Evolutionary conservation across 441 rosid genomes (phyloP), one percentile per base, ranked within the genome.

Genomic region (Eugenia klotzschiana): DNA sequence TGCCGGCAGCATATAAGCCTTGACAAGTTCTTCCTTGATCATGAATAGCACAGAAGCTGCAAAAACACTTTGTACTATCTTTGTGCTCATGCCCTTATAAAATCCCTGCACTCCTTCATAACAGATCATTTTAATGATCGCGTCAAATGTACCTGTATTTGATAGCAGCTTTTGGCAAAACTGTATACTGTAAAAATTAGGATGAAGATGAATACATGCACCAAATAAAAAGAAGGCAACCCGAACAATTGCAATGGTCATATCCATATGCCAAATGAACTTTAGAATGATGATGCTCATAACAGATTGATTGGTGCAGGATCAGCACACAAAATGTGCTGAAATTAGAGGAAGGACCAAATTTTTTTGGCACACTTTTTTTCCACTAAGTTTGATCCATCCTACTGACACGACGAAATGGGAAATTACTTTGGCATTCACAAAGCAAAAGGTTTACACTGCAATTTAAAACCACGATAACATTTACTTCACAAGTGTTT

Each of bases 31-130:
- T 87, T 93, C 96, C 88, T 93, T 93, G 18, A 91, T 82, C 96
- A 93, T 92, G 90, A 93, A 93, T 80, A 93, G 92, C 54, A 93
- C 90, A 82, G 96, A 91, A 83, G 96, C 96, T 37, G 96, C 96
- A 88, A 93, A 90, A 83, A 93, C 94, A 86, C 96, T 93, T 80
- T 93, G 94, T 29, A 93, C 94, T 80, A 93, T 93, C 87, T 93
- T 93, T 58, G 96, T 93, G 88, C 92, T 87, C 96, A 93, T 93
- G 60, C 94, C 96, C 88, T 90, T 93, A 88, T 92, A 93, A 87
- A 93, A 93, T 57, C 92, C 86, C 51, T 53, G 82, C 83, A 93
- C 82, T 56, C 96, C 96, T 85, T 93, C 96, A 40, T 91, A 88
- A 5, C 91, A 88, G 52, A 92, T 88, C 92, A 93, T 93, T 86